Percentiles rank a stretch among this genome's conserved stretches.
phyloP scores from a whole-genome alignment of 2,329 filamentous ascomycete species.

The Dothiorella sarmentorum region DNA sequence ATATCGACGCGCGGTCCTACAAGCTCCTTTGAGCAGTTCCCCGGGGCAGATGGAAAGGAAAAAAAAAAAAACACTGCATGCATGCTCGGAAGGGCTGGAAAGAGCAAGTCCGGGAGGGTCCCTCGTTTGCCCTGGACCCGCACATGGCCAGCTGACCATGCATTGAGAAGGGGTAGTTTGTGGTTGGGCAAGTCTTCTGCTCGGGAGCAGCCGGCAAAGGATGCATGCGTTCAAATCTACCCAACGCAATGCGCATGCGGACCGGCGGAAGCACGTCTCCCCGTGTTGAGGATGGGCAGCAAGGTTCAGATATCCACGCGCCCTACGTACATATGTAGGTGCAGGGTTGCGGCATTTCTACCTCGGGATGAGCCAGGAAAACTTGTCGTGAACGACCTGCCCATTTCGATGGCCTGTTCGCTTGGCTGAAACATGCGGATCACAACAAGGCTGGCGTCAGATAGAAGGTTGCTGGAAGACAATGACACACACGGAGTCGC shows the following conservation, averaged over 20 bases:
- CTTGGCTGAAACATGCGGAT: constrained; percentile 15
- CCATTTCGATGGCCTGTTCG: not conserved
- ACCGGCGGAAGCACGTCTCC: not conserved
- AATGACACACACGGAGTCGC: not conserved
- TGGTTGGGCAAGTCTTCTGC: not conserved
- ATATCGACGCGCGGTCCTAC: not conserved
- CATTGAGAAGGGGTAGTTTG: not conserved
- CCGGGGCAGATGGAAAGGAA: too few relatives aligned
- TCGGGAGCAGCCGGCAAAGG: not conserved
- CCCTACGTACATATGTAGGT: not conserved
- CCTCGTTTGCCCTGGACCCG: not conserved
- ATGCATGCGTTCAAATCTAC: not conserved
- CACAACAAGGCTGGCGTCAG: constrained; percentile 13
- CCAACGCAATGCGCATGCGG: not conserved
- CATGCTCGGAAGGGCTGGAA: not conserved
- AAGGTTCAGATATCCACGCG: not conserved
- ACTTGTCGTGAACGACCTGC: too few relatives aligned
- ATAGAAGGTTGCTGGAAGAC: not conserved
- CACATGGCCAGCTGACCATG: not conserved
- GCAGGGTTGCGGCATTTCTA: not conserved
- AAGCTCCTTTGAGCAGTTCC: not conserved
- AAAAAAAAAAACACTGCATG: not conserved
- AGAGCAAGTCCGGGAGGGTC: not conserved
- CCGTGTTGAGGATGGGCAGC: not conserved
- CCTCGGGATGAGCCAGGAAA: too few relatives aligned